phyloP scores from a whole-genome alignment of 257 asterid species.

The Echium plantagineum region DNA sequence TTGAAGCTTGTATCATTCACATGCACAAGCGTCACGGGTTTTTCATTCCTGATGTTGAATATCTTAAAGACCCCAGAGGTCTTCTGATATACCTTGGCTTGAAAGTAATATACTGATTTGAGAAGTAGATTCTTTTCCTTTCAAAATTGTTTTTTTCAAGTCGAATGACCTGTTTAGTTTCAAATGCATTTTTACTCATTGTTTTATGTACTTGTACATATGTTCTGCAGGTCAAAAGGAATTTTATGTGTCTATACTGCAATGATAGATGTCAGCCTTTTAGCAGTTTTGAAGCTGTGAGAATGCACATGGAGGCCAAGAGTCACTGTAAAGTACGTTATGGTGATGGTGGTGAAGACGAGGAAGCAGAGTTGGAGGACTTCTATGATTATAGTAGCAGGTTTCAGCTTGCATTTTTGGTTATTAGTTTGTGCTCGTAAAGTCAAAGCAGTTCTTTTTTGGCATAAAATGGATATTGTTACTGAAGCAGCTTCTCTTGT shows the following conservation, averaged over 20 bases:
- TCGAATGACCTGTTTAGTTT: neutral
- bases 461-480: neutral
- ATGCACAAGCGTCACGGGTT: constrained; percentile 92
- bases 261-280: constrained; percentile 67
- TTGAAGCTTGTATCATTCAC: constrained; percentile 88
- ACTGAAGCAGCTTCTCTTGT: neutral
- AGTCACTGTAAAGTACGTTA: constrained; percentile 90
- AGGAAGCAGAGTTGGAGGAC: constrained; percentile 90
- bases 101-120: constrained; percentile 33
- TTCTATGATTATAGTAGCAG: constrained; percentile 97
- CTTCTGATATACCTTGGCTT: constrained; percentile 74
- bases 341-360: constrained; percentile 92
- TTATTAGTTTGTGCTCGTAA: neutral
- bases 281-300: constrained; percentile 70
- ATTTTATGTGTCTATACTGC: constrained; percentile 73
- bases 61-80: constrained; percentile 86
- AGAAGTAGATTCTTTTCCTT: neutral
- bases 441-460: neutral
- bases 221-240: constrained; percentile 57
- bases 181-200: neutral
- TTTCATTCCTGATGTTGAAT: constrained; percentile 89
- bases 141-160: neutral
- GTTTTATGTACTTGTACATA: neutral
- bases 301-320: constrained; percentile 94
- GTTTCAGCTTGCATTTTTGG: constrained; percentile 17